Percentiles rank a stretch among this genome's conserved stretches.
phyloP scores from a whole-genome alignment of 805 yeast genomes.

The Pichia exigua region DNA sequence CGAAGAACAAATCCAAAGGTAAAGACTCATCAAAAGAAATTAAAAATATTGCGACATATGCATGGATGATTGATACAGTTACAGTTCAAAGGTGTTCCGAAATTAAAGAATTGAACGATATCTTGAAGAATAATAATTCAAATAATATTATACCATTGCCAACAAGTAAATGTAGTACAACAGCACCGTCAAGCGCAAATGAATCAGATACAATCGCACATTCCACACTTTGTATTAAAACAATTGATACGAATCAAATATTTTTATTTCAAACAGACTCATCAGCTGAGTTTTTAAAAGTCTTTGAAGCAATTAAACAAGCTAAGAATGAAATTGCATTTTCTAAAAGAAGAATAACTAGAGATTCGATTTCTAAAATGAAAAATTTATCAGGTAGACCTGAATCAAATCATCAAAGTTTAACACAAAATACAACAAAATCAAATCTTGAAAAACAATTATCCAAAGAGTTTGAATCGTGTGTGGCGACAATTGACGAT shows the following conservation, averaged over 20 bases:
- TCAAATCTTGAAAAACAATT: constrained; percentile 15
- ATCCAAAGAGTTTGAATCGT: constrained; percentile 11
- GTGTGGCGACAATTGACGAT: constrained; percentile 35
- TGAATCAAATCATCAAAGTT: constrained; percentile 46
- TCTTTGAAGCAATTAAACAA: constrained; percentile 47
- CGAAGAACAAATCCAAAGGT: constrained; percentile 10
- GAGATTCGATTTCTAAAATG: constrained; percentile 36
- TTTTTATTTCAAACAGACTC: constrained; percentile 57
- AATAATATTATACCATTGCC: not conserved
- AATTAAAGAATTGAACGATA: constrained; percentile 1
- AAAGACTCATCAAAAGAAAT: not conserved
- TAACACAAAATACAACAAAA: not conserved
- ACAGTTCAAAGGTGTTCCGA: constrained; percentile 12
- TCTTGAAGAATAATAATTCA: constrained; percentile 3
- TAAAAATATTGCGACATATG: constrained; percentile 54
- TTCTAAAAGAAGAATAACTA: constrained; percentile 32
- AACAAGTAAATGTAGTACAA: not conserved
- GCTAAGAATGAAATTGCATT: constrained; percentile 31
- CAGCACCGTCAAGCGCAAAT: not conserved
- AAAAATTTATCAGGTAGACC: constrained; percentile 29
- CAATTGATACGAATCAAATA: constrained; percentile 20
- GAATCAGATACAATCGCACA: constrained; percentile 7
- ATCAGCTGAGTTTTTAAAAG: constrained; percentile 45
- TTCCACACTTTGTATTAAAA: constrained; percentile 15
- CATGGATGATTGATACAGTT: constrained; percentile 56